Conservation (phyloP, 768 basidiomycete genomes). For the Suillus occidentalis region DNA sequence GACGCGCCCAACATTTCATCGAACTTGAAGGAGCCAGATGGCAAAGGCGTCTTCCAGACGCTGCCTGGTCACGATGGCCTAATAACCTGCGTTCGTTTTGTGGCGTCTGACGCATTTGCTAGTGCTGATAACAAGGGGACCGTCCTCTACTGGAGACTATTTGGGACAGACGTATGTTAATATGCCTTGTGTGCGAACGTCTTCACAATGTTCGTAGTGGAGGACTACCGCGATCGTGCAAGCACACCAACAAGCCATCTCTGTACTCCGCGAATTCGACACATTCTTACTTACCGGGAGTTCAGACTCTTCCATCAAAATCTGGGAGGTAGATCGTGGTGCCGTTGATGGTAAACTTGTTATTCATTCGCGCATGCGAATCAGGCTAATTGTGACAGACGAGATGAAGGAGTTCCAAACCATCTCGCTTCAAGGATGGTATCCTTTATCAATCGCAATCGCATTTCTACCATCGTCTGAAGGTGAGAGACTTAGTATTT, state of each 20-base stretch:
- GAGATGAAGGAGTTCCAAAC: conserved; percentile 50
- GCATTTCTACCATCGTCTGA: conserved; percentile 63
- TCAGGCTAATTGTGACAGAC: conserved; percentile 27
- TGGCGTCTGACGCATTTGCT: conserved; percentile 50
- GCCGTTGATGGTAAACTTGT: conserved; percentile 29
- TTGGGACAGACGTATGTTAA: conserved; percentile 29
- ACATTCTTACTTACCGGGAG: conserved; percentile 69
- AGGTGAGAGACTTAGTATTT: conserved; percentile 42
- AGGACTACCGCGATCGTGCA: conserved; percentile 37
- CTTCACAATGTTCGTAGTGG: conserved; percentile 53
- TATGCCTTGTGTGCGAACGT: conserved; percentile 8
- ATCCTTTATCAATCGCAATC: conserved; percentile 71
- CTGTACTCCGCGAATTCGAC: conserved; percentile 56
- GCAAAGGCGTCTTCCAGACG: conserved; percentile 62
- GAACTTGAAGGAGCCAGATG: conserved; percentile 48
- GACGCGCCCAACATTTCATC: conserved; percentile 10
- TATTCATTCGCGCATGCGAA: conserved; percentile 5
- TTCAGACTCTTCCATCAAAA: conserved; percentile 77
- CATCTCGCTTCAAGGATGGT: conserved; percentile 64
- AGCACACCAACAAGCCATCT: conserved; percentile 71
- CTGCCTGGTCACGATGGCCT: conserved; percentile 72
- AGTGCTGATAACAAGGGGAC: conserved; percentile 78
- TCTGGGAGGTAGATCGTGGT: conserved; percentile 54
- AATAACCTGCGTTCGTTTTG: conserved; percentile 78
- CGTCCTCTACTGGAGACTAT: conserved; percentile 59